Conservation (phyloP, 1,284 basidiomycete species). For the Kwoniella shivajii region DNA sequence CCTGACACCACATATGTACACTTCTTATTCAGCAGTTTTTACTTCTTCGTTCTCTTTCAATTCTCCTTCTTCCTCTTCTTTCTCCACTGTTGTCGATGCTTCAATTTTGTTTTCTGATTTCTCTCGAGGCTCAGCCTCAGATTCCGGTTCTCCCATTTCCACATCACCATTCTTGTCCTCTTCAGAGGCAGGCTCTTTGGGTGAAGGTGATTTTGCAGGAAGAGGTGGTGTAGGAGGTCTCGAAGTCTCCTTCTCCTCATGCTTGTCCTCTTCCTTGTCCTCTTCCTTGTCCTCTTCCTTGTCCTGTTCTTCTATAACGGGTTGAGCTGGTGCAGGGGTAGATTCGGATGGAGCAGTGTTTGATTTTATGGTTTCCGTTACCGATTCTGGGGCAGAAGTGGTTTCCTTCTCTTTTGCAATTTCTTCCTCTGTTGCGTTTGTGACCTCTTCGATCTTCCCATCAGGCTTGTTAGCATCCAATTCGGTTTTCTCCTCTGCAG, state of each 20-base stretch:
- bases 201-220: neutral
- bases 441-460: conserved; percentile 7
- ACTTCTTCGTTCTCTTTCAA: neutral
- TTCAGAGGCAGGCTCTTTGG: neutral
- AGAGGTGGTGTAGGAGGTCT: conserved; percentile 9
- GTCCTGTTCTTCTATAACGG: conserved; percentile 1
- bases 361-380: too few species aligned
- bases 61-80: neutral
- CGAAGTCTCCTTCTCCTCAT: neutral
- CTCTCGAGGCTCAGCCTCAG: neutral
- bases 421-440: neutral
- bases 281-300: conserved; percentile 4
- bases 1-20: neutral
- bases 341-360: too few species aligned
- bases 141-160: conserved; percentile 13
- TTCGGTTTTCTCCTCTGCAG: conserved; percentile 10
- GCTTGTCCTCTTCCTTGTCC: neutral
- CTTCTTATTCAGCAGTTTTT: neutral
- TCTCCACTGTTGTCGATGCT: neutral
- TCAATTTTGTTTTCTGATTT: neutral
- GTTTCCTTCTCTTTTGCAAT: too few species aligned
- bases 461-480: conserved; percentile 2
- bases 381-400: too few species aligned
- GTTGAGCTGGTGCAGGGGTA: too few species aligned
- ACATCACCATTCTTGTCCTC: conserved; percentile 9